These are phyloP conservation scores for Dalbergia cultrata DNA, from an alignment of 306 rosid genomes.

Conservation along the genomic window DNA sequence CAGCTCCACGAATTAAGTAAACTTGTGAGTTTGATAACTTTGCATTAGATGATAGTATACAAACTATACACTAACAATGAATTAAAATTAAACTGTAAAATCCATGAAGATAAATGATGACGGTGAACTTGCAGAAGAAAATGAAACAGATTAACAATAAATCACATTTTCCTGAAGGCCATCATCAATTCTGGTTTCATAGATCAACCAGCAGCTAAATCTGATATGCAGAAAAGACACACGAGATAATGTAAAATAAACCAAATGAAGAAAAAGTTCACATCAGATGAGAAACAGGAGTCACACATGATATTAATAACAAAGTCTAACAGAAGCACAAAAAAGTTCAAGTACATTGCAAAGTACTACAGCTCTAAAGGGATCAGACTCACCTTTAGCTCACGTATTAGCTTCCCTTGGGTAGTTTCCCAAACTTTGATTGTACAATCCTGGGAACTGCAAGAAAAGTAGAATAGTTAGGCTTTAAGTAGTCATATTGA, in stretches of 20 bases:
- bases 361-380: not conserved
- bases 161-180: not conserved
- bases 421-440: slow-evolving; percentile 95
- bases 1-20: no score
- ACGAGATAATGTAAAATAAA: slow-evolving; percentile 29
- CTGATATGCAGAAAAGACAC: not conserved
- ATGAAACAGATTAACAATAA: not conserved
- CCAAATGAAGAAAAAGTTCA: slow-evolving; percentile 3
- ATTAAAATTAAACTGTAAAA: slow-evolving; percentile 12
- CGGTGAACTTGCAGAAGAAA: not conserved
- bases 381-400: slow-evolving; percentile 67
- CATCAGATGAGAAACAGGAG: slow-evolving; percentile 17
- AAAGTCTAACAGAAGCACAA: slow-evolving; percentile 11
- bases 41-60: not conserved
- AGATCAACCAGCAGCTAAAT: slow-evolving; percentile 1
- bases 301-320: not conserved
- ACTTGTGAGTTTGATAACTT: no score
- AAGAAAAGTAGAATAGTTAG: slow-evolving; percentile 40
- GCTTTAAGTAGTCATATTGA: slow-evolving; percentile 21
- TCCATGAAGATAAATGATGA: not conserved
- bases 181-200: not conserved
- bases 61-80: slow-evolving; percentile 4
- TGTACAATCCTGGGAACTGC: slow-evolving; percentile 92
- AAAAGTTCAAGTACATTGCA: not conserved
- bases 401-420: slow-evolving; percentile 93